These are phyloP conservation scores for Sonneratia alba DNA, from an alignment of 345 rosid genomes.

Conservation along the genomic window DNA sequence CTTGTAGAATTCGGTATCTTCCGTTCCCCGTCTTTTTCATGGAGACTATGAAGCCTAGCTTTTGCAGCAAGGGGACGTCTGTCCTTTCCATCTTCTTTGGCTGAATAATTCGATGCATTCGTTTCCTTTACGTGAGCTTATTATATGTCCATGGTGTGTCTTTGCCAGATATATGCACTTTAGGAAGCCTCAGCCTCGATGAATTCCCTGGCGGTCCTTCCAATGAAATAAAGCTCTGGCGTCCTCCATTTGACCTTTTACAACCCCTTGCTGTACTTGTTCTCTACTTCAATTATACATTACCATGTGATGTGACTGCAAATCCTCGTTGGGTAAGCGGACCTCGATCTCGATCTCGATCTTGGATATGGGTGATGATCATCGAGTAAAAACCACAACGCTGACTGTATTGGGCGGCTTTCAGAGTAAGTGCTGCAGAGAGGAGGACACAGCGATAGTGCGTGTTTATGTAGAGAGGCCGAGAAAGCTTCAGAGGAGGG, in stretches of 20 bases:
- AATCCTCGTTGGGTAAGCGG: neutral
- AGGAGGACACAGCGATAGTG: constrained; percentile 27
- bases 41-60: too few species aligned
- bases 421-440: constrained; percentile 29
- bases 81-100: too few species aligned
- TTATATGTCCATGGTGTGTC: neutral
- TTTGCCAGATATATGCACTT: neutral
- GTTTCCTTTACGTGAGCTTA: too few species aligned
- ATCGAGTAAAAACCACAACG: neutral
- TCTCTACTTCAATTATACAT: neutral
- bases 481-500: constrained; percentile 3
- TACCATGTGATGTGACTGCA: too few species aligned
- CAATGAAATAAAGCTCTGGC: neutral
- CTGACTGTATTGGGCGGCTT: neutral
- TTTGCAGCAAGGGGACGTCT: too few species aligned
- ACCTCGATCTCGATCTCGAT: neutral
- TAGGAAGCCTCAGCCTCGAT: neutral
- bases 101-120: too few species aligned
- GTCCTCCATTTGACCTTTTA: neutral
- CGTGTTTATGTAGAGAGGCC: constrained; percentile 37
- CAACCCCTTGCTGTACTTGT: neutral
- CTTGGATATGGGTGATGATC: neutral
- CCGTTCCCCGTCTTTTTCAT: too few species aligned
- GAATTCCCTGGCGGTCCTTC: neutral
- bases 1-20: too few species aligned